Evolutionary conservation across 2,329 filamentous ascomycete genomes (phyloP).

Genomic region (Clarireedia monteithiana): DNA sequence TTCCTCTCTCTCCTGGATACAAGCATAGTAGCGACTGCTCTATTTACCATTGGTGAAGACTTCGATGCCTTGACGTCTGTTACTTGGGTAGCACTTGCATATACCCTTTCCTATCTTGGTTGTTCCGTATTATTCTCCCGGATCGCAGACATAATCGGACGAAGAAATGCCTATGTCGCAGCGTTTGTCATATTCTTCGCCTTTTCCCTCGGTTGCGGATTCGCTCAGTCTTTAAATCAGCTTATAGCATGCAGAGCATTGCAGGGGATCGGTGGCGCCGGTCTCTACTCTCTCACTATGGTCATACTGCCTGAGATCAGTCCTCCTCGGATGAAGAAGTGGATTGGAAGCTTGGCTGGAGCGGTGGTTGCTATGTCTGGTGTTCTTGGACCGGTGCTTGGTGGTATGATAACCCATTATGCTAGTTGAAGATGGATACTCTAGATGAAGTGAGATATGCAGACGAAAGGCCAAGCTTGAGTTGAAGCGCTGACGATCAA

Average conservation of each 20-base stretch:
- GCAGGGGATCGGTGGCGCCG: conserved; percentile 32
- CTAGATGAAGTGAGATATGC: conserved; percentile 37
- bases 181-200: conserved; percentile 45
- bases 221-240: conserved; percentile 36
- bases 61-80: conserved; percentile 38
- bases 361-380: conserved; percentile 27
- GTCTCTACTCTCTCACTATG: conserved; percentile 28
- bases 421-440: conserved; percentile 17
- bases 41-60: conserved; percentile 46
- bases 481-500: not conserved
- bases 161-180: conserved; percentile 4
- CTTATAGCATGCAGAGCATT: conserved; percentile 28
- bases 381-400: conserved; percentile 20
- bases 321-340: conserved; percentile 33
- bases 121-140: conserved; percentile 48
- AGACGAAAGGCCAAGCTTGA: not conserved
- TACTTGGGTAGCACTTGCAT: conserved; percentile 49
- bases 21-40: conserved; percentile 51
- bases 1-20: conserved; percentile 54
- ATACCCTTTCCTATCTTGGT: conserved; percentile 36
- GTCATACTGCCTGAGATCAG: conserved; percentile 39
- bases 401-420: conserved; percentile 19
- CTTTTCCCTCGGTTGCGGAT: conserved; percentile 50
- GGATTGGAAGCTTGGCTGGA: conserved; percentile 41
- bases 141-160: conserved; percentile 30